Evolutionary conservation across 179 eudicot genomes (phyloP).

Genomic region (Actinidia arguta): DNA sequence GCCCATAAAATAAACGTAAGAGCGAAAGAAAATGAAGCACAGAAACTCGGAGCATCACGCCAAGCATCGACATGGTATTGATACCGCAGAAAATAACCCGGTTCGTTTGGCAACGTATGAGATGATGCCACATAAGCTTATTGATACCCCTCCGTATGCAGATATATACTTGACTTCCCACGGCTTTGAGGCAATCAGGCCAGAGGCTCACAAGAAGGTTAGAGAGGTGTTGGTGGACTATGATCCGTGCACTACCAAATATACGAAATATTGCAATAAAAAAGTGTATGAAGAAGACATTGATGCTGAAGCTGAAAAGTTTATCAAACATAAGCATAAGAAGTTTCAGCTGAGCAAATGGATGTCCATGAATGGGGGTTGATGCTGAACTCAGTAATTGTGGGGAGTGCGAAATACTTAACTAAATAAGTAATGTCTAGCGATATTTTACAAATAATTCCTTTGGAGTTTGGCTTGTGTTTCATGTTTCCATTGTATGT

Average conservation of each 20-base stretch:
- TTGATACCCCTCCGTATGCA: background rate
- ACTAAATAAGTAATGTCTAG: background rate
- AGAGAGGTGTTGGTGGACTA: background rate
- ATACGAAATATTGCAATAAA: background rate
- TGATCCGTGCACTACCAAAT: background rate
- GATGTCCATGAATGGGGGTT: constrained; percentile 9
- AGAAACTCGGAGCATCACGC: background rate
- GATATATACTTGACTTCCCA: background rate
- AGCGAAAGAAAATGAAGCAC: background rate
- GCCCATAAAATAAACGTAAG: background rate
- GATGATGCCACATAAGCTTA: background rate
- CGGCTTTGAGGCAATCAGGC: background rate
- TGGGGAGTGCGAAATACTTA: background rate
- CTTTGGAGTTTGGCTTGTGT: background rate
- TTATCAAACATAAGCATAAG: constrained; percentile 1
- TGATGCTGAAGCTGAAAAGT: constrained; percentile 18
- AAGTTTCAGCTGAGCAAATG: constrained; percentile 18
- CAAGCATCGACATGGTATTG: background rate
- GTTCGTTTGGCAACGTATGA: background rate
- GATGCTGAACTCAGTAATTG: background rate
- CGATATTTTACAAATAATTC: background rate
- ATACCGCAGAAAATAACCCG: background rate
- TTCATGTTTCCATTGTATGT: background rate
- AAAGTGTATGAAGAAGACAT: background rate
- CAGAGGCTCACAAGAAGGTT: background rate